Evolutionary conservation across 345 rosid genomes (phyloP).

Genomic region (Carallia brachiata): DNA sequence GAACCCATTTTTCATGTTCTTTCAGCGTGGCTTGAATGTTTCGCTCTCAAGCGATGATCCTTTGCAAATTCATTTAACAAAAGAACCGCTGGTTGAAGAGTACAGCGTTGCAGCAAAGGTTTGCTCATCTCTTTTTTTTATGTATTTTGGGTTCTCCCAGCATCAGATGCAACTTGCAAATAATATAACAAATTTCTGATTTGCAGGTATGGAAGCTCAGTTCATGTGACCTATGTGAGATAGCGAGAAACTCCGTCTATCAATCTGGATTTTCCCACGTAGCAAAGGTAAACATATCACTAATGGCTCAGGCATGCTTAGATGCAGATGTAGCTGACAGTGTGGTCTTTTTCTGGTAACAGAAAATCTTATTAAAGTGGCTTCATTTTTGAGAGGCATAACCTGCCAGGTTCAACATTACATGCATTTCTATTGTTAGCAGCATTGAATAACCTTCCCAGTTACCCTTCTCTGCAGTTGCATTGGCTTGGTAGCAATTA

Average conservation of each 20-base stretch:
- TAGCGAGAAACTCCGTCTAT: slow-evolving; percentile 54
- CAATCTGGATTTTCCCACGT: slow-evolving; percentile 49
- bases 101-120: slow-evolving; percentile 60
- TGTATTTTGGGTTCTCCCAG: neutral
- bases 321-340: neutral
- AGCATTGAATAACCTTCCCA: too few relatives aligned
- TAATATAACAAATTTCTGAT: neutral
- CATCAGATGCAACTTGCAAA: neutral
- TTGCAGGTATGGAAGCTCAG: slow-evolving; percentile 55
- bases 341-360: neutral
- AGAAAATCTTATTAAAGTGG: neutral
- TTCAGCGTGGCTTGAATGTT: slow-evolving; percentile 53
- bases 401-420: too few relatives aligned
- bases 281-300: slow-evolving; percentile 34
- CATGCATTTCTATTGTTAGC: too few relatives aligned
- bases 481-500: slow-evolving; percentile 53
- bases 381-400: too few relatives aligned
- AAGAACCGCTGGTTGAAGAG: slow-evolving; percentile 55
- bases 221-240: slow-evolving; percentile 57
- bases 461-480: slow-evolving; percentile 21
- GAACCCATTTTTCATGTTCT: slow-evolving; percentile 46
- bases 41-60: slow-evolving; percentile 57
- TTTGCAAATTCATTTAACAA: slow-evolving; percentile 56
- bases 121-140: neutral
- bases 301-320: slow-evolving; percentile 1